Base-by-base conservation (phyloP, 495 filamentous ascomycete genomes). In the Hyaloscypha variabilis region DNA sequence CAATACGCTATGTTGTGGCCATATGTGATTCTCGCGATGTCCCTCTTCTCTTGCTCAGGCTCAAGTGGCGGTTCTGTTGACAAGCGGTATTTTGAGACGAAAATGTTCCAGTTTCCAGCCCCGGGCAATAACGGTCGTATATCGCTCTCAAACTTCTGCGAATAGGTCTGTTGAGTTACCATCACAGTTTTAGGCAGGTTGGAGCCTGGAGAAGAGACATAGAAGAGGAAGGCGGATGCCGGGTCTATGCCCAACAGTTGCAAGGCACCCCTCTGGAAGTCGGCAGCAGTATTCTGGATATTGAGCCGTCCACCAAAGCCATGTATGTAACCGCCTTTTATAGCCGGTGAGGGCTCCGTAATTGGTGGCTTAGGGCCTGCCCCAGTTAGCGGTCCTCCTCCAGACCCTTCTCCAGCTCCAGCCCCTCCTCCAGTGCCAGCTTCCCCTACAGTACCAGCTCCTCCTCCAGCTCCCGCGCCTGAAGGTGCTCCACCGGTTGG, bases 1-100 rank as follows among this genome's bases (percentile, higher is more conserved):
- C 68, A 67, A 55, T 65, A 67, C 14, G 61, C 65, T 29, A 34
- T 67, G 17, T 51, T 52, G 5, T 23, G 30, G 2, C 14, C 21
- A n/a, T 36, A 28, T 24, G 13, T 57, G 8, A 67, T 46, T 14
- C 36, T 23, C 25, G 58, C 31, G 49, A 68, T 14, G 23, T 42
- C 49, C 31, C 10, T 51, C 19, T 39, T 24, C 0, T 36, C 29
- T 28, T 39, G 8, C 2, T 13, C 14, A 1, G 65, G 65, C 58
- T 58, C 65, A 34, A 62, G 36, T 1, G 30, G 14, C 17, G 13
- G 11, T 25, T 10, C 21, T 21, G 29, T 13, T 3, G 25, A 28
- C 19, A 31, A 6, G 4, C 11, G 19, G 14, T 8, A 11, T 30
- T 25, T 57, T 31, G 54, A 54, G 14, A 67, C 65, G 36, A 67